Evolutionary conservation across 805 yeast species (phyloP).

Genomic region (Candida pseudofarinosa): DNA sequence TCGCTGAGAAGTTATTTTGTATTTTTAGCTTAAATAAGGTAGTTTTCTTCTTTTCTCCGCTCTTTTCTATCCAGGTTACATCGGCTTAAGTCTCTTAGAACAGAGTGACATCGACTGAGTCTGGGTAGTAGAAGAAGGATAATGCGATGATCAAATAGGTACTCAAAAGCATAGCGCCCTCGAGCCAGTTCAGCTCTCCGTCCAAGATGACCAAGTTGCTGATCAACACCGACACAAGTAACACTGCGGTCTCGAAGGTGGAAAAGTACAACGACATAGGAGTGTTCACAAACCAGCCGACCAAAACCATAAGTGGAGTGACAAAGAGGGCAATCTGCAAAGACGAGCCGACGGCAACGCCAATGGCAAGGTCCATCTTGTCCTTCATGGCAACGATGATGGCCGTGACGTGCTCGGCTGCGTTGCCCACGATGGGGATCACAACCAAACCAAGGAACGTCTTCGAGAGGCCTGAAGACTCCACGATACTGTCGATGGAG

Average conservation of each 20-base stretch:
- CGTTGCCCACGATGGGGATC: slow-evolving; percentile 96
- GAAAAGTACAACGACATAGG: slow-evolving; percentile 93
- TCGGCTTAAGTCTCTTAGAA: too few relatives aligned
- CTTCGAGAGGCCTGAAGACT: slow-evolving; percentile 79
- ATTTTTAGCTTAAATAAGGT: too few relatives aligned
- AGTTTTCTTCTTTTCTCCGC: too few relatives aligned
- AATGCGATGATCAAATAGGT: slow-evolving; percentile 84
- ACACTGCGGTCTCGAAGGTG: slow-evolving; percentile 88
- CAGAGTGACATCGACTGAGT: slow-evolving; percentile 13
- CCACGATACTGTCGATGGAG: slow-evolving; percentile 87
- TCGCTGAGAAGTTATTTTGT: too few relatives aligned
- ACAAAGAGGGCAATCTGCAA: slow-evolving; percentile 93
- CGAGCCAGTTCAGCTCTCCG: slow-evolving; percentile 96
- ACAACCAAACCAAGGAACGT: slow-evolving; percentile 92
- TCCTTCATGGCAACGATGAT: slow-evolving; percentile 91
- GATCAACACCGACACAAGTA: slow-evolving; percentile 85
- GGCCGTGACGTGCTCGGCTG: slow-evolving; percentile 98
- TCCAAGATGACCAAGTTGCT: slow-evolving; percentile 84
- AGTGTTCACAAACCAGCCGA: slow-evolving; percentile 88
- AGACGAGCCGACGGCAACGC: slow-evolving; percentile 95
- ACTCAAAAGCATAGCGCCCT: slow-evolving; percentile 87
- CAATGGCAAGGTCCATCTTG: slow-evolving; percentile 95
- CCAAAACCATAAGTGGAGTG: slow-evolving; percentile 89
- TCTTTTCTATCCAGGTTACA: too few relatives aligned
- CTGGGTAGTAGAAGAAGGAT: slow-evolving; percentile 89